phyloP scores from a whole-genome alignment of 2,329 filamentous ascomycete genomes.

The Cladosporium sp. region DNA sequence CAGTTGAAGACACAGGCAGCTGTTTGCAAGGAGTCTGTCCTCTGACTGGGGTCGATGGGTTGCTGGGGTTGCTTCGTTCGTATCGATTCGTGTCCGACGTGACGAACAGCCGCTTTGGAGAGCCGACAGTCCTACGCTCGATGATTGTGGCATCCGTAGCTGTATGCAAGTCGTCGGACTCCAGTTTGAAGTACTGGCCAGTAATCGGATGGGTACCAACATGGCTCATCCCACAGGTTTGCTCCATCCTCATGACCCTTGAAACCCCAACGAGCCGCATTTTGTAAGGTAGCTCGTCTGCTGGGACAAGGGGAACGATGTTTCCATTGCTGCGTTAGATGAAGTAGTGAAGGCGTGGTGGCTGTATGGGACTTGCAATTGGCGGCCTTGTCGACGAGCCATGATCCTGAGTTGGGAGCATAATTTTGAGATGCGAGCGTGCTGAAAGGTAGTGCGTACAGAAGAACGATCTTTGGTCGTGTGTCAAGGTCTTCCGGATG shows the following conservation, averaged over 20 bases:
- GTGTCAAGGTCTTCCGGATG: no score
- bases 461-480: no score
- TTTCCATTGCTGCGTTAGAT: conserved; percentile 33
- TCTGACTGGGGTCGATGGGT: background rate
- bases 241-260: conserved; percentile 28
- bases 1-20: conserved; percentile 19
- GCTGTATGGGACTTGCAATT: background rate
- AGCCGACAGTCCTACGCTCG: background rate
- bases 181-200: conserved; percentile 24
- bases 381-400: background rate
- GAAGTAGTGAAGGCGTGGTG: conserved; percentile 1
- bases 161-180: conserved; percentile 10
- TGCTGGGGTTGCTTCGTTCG: conserved; percentile 4
- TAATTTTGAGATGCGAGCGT: background rate
- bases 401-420: background rate
- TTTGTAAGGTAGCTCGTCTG: conserved; percentile 39
- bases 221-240: conserved; percentile 29
- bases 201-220: conserved; percentile 26
- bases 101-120: conserved; percentile 18
- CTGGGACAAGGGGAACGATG: conserved; percentile 39
- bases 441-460: no score
- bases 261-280: conserved; percentile 37
- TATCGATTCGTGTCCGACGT: conserved; percentile 23
- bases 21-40: background rate
- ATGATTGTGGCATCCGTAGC: background rate